Percentiles rank a stretch among this genome's conserved stretches.
phyloP scores from a whole-genome alignment of 2,329 filamentous ascomycete species.

The Exophiala spinifera region DNA sequence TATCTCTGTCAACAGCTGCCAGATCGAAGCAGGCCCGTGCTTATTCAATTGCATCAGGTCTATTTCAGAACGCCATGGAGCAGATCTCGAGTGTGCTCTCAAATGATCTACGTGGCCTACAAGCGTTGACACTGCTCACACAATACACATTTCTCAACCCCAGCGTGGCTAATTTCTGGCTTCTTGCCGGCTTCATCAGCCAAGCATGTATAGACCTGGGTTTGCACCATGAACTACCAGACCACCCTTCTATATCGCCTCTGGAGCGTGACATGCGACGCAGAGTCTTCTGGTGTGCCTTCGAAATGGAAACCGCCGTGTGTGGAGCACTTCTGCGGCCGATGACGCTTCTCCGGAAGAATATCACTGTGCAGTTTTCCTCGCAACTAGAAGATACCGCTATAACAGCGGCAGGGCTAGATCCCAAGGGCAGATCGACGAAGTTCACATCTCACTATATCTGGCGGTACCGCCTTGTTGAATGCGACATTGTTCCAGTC shows the following conservation, averaged over 20 bases:
- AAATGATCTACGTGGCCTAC: conserved; percentile 5
- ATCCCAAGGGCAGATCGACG: not conserved
- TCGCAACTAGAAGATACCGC: conserved; percentile 1
- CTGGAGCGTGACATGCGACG: conserved; percentile 3
- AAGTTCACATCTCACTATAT: conserved; percentile 1
- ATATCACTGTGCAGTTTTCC: conserved; percentile 1
- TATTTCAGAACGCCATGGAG: conserved; percentile 5
- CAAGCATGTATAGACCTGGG: conserved; percentile 10
- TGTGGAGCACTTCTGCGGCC: not conserved
- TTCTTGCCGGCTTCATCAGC: conserved; percentile 3
- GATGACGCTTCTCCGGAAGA: not conserved
- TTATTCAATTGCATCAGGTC: not conserved
- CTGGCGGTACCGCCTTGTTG: not conserved
- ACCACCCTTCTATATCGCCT: not conserved
- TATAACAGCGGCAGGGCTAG: not conserved
- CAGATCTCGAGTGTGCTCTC: conserved; percentile 2
- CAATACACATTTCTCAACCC: conserved; percentile 6
- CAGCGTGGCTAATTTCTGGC: conserved; percentile 3
- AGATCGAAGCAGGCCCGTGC: not conserved
- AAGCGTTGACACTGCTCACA: conserved; percentile 1
- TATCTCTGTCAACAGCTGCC: conserved; percentile 5
- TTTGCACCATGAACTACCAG: conserved; percentile 2
- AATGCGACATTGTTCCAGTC: conserved; percentile 1
- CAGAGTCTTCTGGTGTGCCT: conserved; percentile 7
- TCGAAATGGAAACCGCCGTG: conserved; percentile 2